Conservation (phyloP, 202 grass and related monocot genomes). For the Zizania palustris region DNA sequence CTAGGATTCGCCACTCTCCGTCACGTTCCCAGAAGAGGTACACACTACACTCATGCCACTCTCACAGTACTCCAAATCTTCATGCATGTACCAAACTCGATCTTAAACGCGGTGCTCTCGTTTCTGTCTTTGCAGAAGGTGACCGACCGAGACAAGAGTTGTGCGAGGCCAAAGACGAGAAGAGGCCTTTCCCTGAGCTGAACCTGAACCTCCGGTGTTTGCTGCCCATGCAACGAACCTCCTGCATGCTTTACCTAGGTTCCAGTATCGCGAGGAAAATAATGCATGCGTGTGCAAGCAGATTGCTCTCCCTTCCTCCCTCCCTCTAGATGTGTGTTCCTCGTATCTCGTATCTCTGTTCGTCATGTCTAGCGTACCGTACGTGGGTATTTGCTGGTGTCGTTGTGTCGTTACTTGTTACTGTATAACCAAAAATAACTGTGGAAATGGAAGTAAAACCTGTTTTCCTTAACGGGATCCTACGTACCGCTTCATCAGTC, state of each 20-base stretch:
- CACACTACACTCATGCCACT: not conserved
- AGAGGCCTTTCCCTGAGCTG: not conserved
- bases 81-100: not conserved
- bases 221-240: not conserved
- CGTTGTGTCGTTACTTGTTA: constrained; percentile 12
- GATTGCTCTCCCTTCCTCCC: not conserved
- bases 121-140: constrained; percentile 33
- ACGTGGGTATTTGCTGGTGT: constrained; percentile 14
- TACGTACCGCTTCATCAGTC: not conserved
- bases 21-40: constrained; percentile 32
- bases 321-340: not conserved
- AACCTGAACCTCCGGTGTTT: not conserved
- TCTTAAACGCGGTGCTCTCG: too few relatives aligned
- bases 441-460: constrained; percentile 28
- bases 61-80: not conserved
- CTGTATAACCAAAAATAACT: constrained; percentile 36
- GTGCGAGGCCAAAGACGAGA: constrained; percentile 29
- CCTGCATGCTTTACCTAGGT: not conserved
- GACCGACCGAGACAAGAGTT: not conserved
- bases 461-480: not conserved
- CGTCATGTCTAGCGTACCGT: constrained; percentile 9
- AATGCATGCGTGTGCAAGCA: constrained; percentile 17
- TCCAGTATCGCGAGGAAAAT: constrained; percentile 39
- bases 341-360: not conserved
- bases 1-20: not conserved